Percentiles rank a stretch among this genome's conserved stretches.
Evolutionary conservation across 2,329 filamentous ascomycete species (phyloP).

Genomic region (Zymoseptoria pseudotritici): DNA sequence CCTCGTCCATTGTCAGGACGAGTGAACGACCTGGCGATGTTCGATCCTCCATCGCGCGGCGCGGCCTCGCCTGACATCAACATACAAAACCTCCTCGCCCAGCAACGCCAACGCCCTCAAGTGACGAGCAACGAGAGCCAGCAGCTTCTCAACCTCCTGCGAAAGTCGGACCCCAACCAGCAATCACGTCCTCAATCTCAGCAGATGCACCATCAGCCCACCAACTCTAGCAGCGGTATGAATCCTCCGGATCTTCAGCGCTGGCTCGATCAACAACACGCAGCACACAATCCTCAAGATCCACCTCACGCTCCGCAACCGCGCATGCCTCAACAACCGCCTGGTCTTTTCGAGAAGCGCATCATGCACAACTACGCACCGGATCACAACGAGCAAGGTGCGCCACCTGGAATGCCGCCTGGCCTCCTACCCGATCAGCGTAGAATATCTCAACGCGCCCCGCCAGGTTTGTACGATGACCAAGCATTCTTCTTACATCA

Average conservation of each 20-base stretch:
- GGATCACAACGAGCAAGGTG: slow-evolving; percentile 16
- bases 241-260: slow-evolving; percentile 24
- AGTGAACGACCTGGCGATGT: slow-evolving; percentile 18
- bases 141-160: slow-evolving; percentile 75
- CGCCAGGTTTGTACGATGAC: slow-evolving; percentile 30
- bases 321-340: slow-evolving; percentile 26
- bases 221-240: slow-evolving; percentile 23
- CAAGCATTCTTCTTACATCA: slow-evolving; percentile 24
- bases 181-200: slow-evolving; percentile 22
- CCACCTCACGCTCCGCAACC: slow-evolving; percentile 20
- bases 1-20: slow-evolving; percentile 18
- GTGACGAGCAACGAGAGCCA: slow-evolving; percentile 61
- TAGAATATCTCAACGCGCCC: slow-evolving; percentile 24
- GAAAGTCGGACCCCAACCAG: slow-evolving; percentile 34
- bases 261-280: slow-evolving; percentile 28
- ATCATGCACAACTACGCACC: slow-evolving; percentile 23
- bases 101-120: slow-evolving; percentile 33
- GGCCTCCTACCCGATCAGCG: slow-evolving; percentile 15
- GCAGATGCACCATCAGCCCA: slow-evolving; percentile 23
- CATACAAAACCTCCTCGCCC: slow-evolving; percentile 32
- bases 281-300: slow-evolving; percentile 9
- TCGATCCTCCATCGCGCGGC: slow-evolving; percentile 24
- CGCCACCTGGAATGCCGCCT: slow-evolving; percentile 13
- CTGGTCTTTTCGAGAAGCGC: slow-evolving; percentile 31
- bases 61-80: slow-evolving; percentile 27